Evolutionary conservation across 2,329 filamentous ascomycete species (phyloP).

Genomic region (Colletotrichum cereale): DNA sequence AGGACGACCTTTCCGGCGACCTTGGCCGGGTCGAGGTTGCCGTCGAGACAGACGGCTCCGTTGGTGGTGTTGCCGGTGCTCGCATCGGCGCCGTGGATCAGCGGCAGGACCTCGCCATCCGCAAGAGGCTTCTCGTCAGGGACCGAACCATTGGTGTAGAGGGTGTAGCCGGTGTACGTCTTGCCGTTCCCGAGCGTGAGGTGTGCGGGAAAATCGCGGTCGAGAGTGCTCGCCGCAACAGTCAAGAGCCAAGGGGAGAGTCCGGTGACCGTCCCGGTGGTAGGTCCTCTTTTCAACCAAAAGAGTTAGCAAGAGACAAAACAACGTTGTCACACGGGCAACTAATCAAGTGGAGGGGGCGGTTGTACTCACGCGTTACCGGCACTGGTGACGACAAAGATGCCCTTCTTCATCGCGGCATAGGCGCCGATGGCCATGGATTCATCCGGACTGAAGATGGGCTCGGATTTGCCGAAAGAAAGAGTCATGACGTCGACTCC

Average conservation of each 20-base stretch:
- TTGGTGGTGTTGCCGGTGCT: conserved; percentile 3
- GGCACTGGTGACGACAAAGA: conserved; percentile 14
- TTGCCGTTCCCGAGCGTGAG: conserved; percentile 25
- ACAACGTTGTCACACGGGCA: background rate
- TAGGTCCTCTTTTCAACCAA: background rate
- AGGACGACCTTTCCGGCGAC: conserved; percentile 13
- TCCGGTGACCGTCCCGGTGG: background rate
- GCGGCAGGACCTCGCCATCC: conserved; percentile 9
- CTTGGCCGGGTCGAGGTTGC: conserved; percentile 20
- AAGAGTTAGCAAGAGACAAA: background rate
- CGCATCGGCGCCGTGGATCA: background rate
- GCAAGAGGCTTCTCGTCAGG: conserved; percentile 13
- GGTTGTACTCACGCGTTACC: conserved; percentile 4
- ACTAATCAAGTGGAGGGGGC: background rate
- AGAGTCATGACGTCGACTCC: conserved; percentile 31
- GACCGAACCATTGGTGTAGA: conserved; percentile 22
- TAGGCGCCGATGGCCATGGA: background rate
- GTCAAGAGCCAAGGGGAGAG: conserved; percentile 24
- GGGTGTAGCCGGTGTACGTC: conserved; percentile 22
- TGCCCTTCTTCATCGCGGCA: conserved; percentile 14
- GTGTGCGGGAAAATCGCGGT: conserved; percentile 27
- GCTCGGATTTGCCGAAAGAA: conserved; percentile 5
- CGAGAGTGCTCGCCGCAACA: conserved; percentile 31
- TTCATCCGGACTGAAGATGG: background rate
- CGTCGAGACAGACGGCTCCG: background rate